These are phyloP conservation scores for Mrakiaceae sp. DNA, from an alignment of 1,284 basidiomycete species.

Conservation along the genomic window DNA sequence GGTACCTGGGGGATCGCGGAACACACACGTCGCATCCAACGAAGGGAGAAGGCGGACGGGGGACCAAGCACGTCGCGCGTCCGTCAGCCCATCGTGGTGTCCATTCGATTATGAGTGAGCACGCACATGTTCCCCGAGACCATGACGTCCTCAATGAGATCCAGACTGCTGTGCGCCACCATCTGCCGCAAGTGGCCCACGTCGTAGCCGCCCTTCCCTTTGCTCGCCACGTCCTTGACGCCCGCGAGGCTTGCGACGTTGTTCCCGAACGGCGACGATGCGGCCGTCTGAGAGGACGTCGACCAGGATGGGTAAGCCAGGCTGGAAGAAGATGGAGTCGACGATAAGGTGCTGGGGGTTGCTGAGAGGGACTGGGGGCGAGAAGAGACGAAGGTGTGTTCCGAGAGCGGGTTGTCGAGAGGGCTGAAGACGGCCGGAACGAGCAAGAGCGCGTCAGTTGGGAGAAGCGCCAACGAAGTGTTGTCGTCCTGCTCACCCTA, in stretches of 20 bases:
- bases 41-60: too few species aligned
- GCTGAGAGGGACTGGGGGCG: constrained; percentile 20
- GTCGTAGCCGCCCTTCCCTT: constrained; percentile 47
- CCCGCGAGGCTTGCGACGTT: constrained; percentile 10
- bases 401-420: constrained; percentile 34
- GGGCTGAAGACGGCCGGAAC: constrained; percentile 22
- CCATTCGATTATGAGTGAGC: not conserved
- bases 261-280: constrained; percentile 15
- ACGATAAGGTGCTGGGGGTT: constrained; percentile 8
- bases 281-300: constrained; percentile 27
- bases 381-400: constrained; percentile 31
- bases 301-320: constrained; percentile 33
- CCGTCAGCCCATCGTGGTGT: too few species aligned
- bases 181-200: constrained; percentile 91
- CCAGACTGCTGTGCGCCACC: constrained; percentile 86
- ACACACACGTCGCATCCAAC: too few species aligned
- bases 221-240: constrained; percentile 3
- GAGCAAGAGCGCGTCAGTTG: not conserved
- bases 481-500: constrained; percentile 16
- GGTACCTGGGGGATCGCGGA: constrained; percentile 49
- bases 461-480: not conserved
- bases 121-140: constrained; percentile 74
- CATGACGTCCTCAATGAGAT: constrained; percentile 83
- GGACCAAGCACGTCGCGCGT: too few species aligned
- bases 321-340: constrained; percentile 2